These are phyloP conservation scores for Sphaerosporella brunnea DNA, from an alignment of 495 filamentous ascomycete genomes.

Conservation along the genomic window DNA sequence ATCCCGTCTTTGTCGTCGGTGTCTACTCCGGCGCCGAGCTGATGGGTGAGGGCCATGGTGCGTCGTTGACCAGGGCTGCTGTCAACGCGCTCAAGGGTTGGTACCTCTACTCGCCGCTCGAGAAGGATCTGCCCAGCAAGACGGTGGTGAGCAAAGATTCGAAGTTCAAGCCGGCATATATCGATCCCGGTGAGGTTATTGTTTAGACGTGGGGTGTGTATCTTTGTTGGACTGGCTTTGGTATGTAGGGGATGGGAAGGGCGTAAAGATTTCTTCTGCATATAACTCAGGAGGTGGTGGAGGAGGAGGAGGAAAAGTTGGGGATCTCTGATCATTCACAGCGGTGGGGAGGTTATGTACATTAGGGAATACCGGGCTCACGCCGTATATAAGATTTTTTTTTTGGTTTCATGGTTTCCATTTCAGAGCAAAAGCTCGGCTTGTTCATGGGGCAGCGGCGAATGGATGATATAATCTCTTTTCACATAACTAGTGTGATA, in stretches of 20 bases:
- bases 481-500: too few relatives aligned
- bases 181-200: conserved; percentile 83
- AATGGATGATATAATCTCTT: too few relatives aligned
- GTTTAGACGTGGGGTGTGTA: conserved; percentile 30
- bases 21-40: conserved; percentile 77
- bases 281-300: too few relatives aligned
- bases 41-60: conserved; percentile 68
- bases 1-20: conserved; percentile 86
- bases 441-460: too few relatives aligned
- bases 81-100: conserved; percentile 74
- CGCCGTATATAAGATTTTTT: too few relatives aligned
- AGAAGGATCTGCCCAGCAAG: conserved; percentile 53
- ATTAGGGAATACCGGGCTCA: background rate
- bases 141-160: conserved; percentile 37
- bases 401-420: too few relatives aligned
- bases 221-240: background rate
- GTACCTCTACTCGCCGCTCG: conserved; percentile 79
- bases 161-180: conserved; percentile 60
- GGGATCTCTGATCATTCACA: too few relatives aligned
- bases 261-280: too few relatives aligned
- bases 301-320: too few relatives aligned
- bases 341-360: too few relatives aligned
- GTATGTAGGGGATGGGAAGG: background rate
- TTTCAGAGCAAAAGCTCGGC: too few relatives aligned
- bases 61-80: conserved; percentile 55